Evolutionary conservation across 2,329 filamentous ascomycete genomes (phyloP), one percentile per base, ranked within the genome.

Genomic region (Colletotrichum eleusines): DNA sequence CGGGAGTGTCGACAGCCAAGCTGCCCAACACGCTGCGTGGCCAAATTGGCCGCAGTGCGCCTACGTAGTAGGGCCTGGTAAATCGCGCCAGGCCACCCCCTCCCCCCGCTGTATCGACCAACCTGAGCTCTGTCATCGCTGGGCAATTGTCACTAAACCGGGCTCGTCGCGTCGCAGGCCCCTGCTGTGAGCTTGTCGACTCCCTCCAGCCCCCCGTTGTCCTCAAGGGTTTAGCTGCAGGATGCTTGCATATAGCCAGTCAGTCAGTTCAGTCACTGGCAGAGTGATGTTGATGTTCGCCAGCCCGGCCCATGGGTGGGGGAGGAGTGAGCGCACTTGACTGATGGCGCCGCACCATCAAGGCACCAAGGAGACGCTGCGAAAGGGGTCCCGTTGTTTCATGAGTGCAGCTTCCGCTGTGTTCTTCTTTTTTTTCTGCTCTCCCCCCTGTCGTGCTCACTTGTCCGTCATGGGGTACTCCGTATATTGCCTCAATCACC

Each of bases 1-100:
- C 63, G 63, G 44, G 26, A 54, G 64, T 66, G 53, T 54, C 63
- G 61, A 61, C 57, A 35, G 54, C 57, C 64, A 50, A n/a, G 48
- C 48, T 14, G 20, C 54, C 35, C 64, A 44, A 38, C 20, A 11
- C n/a, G n/a, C n/a, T 31, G 35, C 38, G 8, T 31, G 16, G 18
- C 31, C 26, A 38, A 38, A 31, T 20, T 42, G 55, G 40, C 40
- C 26, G 3, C 57, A 33, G 38, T 31, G 23, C 23, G 40, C 33
- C 53, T 33, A 9, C 33, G 33, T 35, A 11, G 35, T 38, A 16
- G 14, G 20, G 42, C 42, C 42, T 44, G 18, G 42, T 44, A n/a
- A 44, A 44, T 44, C 42, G 42, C 7, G 57, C 23, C n/a, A 57
- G 53, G 51, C 23, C 62, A 53, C 31, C 55, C 40, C 44, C 44